Evolutionary conservation across 225 moss, liverwort and hornwort species (phyloP), one percentile per base, ranked within the genome.

Genomic region (Ulota crispa): DNA sequence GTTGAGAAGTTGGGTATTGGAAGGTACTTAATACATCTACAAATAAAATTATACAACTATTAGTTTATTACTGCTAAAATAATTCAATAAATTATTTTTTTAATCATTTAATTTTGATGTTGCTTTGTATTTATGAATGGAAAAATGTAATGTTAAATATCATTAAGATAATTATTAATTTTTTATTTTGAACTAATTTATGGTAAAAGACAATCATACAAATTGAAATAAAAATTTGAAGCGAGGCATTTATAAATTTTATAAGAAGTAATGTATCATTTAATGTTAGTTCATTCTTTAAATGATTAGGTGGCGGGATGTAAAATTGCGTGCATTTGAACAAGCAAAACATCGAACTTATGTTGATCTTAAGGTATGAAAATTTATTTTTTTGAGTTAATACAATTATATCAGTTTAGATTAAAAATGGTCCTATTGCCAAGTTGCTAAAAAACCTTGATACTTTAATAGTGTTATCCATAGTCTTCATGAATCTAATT

Each of bases 281-380:
- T 1, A 36, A 79, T 59, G 8, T 12, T 3, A 0, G 11, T 43
- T 7, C 0, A 0, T 73, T 30, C 26, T 6, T 24, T 16, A 12
- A 0, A 42, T 80, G 8, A 42, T 7, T 74, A 96, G 97, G 85
- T 97, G 97, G 97, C 92, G 97, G 70, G 97, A 97, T 80, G 95
- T 97, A 26, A 97, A 97, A 43, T 36, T 97, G 64, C 86, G 85
- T 68, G 97, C 97, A 65, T 97, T 97, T 90, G 97, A 97, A 70
- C 97, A 97, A 87, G 97, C 97, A 59, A 97, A 95, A 55, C 97
- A 97, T 84, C 92, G 97, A 84, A 97, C 97, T 15, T 97, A 97
- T 78, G 97, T 97, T 83, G 97, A 97, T 84, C 84, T 97, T 23
- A 97, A 97, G 88, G 97, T 97, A 75, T 39, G 47, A 1, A 18